Base-by-base conservation (phyloP, 495 filamentous ascomycete genomes). In the Hypomontagnella submonticulosa region DNA sequence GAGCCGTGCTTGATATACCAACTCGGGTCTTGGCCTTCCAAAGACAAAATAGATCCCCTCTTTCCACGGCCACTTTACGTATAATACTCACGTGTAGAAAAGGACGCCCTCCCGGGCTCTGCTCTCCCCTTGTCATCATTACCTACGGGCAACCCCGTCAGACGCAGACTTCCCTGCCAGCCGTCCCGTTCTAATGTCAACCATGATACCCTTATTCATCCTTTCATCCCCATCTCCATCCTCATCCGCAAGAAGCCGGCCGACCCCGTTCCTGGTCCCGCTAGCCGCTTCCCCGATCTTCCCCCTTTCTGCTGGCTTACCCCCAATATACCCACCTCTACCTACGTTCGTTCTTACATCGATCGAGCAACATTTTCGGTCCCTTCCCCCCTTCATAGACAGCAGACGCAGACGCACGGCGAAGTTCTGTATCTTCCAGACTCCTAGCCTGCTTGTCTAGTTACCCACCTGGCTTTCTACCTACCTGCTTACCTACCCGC, bases 221-320 rank as follows among this genome's bases (percentile, higher is more conserved):
- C 66, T 63, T 44, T 51, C 62, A 18, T 48, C 40, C 30, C 15
- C 43, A 34, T 41, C 19, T 40, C 51, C 38, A 44, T 59, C 58
- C 20, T 32, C 47, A 67, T 60, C 57, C 61, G 62, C 52, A 65
- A 46, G 51, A 61, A 70, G 56, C 67, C 62, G 61, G 61, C 52
- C 58, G 57, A 42, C 41, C 43, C 54, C 52, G 34, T 63, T 47
- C 54, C 42, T 64, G 36, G 36, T 61, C 46, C 41, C 40, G 53
- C 32, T 43, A 63, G 50, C 56, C 50, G 34, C 38, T 47, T 57
- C 52, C 69, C 54, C 66, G 66, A 64, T 48, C 42, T 55, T 44
- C 33, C 38, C 57, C 19, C 37, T 27, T 32, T 51, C 38, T 51
- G 18, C 20, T 55, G 58, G 57, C 32, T 50, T 13, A 55, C 38